Conservation (phyloP, 345 rosid genomes). For the Euphorbia lathyris region DNA sequence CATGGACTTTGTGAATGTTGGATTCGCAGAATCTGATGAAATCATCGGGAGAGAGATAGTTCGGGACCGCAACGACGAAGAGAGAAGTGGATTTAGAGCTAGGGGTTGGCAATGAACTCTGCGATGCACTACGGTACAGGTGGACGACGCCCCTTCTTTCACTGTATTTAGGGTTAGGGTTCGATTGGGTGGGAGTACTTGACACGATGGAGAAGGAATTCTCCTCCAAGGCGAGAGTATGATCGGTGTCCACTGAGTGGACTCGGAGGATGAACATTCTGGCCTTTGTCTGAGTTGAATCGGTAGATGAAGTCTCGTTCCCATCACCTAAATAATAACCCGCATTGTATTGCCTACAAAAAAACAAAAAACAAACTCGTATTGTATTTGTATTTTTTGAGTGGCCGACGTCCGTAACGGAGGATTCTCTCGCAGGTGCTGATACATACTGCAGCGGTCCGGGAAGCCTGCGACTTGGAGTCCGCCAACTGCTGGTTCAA, state of each 20-base stretch:
- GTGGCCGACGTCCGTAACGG: too few species aligned
- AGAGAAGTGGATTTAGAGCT: slow-evolving; percentile 63
- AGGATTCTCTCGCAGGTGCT: too few species aligned
- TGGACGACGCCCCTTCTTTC: slow-evolving; percentile 78
- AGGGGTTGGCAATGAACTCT: slow-evolving; percentile 64
- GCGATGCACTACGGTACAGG: slow-evolving; percentile 58
- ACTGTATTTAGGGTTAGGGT: slow-evolving; percentile 38
- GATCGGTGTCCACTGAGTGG: slow-evolving; percentile 79
- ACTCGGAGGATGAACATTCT: slow-evolving; percentile 72
- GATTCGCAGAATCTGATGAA: slow-evolving; percentile 67
- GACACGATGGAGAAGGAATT: slow-evolving; percentile 32
- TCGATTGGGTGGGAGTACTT: slow-evolving; percentile 22
- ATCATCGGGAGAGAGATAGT: slow-evolving; percentile 67
- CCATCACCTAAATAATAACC: too few species aligned
- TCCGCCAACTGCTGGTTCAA: too few species aligned
- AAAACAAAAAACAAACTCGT: too few species aligned
- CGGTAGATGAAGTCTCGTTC: too few species aligned
- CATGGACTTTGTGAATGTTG: slow-evolving; percentile 40
- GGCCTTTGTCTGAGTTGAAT: background rate
- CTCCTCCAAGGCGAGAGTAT: slow-evolving; percentile 47
- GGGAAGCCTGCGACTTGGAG: too few species aligned
- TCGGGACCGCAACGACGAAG: slow-evolving; percentile 83
- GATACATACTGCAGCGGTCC: too few species aligned
- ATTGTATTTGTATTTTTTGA: too few species aligned
- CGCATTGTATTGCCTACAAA: too few species aligned